Base-by-base conservation (phyloP, 2,329 filamentous ascomycete species). In the Microsporum audouinii region DNA sequence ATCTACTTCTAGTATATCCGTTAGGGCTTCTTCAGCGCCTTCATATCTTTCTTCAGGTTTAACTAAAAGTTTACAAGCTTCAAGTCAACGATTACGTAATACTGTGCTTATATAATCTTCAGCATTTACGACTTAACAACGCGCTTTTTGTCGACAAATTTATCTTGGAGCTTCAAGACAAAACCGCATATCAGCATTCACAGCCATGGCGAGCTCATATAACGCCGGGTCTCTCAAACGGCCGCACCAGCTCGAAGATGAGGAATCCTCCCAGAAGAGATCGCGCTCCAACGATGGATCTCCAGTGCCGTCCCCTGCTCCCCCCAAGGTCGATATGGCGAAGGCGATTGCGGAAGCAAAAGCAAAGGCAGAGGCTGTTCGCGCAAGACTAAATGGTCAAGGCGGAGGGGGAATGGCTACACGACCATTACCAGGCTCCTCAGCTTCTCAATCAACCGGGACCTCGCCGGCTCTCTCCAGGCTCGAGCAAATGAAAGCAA, bases 401-500 rank as follows among this genome's bases (percentile, higher is more conserved):
- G 71, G 39, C 2, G 14, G 67, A 66, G 31, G 14, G 36, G 70
- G 72, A 64, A 68, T 65, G 62, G 62, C 66, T 38, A 57, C 63
- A 61, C 64, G 53, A 38, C 63, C 47, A 39, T 66, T 67, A 49
- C 68, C 71, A 29, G 45, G 23, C 61, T 68, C 67, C 81, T 66
- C 72, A 33, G 71, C 70, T 58, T 70, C 72, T 6, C 36, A 39
- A 29, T n/a, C 36, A 3, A 10, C 34, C n/a, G 27, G 55, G 12
- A 2, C 55, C 4, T 39, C 55, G 55, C 64, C 75, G 27, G 82
- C 69, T 80, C 82, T 65, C 80, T 86, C 70, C 80, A 89, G 73
- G 80, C 83, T 92, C 65, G 89, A 89, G 56, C 86, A 88, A 49
- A 81, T 95, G 70, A 91, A 88, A 73, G 88, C 88, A 29, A 83